These are phyloP conservation scores for Leucosporidium creatinivorum DNA, from an alignment of 768 basidiomycete genomes.

Conservation along the genomic window DNA sequence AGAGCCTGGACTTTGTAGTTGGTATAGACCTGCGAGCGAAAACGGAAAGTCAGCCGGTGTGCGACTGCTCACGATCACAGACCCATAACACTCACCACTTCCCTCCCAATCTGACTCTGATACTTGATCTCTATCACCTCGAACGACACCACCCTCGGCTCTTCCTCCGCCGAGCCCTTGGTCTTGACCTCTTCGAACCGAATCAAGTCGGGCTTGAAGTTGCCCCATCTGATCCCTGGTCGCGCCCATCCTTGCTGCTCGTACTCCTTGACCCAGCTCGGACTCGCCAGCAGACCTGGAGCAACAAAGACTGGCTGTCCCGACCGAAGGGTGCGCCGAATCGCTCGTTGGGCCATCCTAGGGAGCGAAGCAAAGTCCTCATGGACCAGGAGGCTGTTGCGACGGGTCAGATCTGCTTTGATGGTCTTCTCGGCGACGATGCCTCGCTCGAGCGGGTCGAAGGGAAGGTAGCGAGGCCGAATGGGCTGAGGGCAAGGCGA, in stretches of 20 bases:
- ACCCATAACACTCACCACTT: constrained; percentile 1
- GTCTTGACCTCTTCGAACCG: constrained; percentile 7
- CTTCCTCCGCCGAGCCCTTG: neutral
- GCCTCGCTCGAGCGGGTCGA: constrained; percentile 9
- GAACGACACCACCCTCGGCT: constrained; percentile 1
- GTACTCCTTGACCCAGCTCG: constrained; percentile 19
- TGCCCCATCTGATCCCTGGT: constrained; percentile 19
- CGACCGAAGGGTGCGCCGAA: constrained; percentile 10
- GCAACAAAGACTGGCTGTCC: constrained; percentile 8
- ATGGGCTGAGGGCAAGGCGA: neutral
- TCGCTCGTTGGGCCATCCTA: constrained; percentile 40
- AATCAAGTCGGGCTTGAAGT: constrained; percentile 24
- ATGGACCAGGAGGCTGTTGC: constrained; percentile 7
- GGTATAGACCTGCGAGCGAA: constrained; percentile 17
- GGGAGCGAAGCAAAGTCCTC: constrained; percentile 8
- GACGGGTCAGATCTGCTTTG: neutral
- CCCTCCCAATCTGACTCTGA: neutral
- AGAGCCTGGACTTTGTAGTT: constrained; percentile 25
- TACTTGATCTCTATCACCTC: constrained; percentile 31
- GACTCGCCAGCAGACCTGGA: constrained; percentile 6
- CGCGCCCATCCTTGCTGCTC: constrained; percentile 12
- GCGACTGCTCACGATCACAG: too few relatives aligned
- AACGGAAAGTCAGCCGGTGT: too few relatives aligned
- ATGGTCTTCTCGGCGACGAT: constrained; percentile 20
- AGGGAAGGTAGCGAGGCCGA: neutral